Conservation (phyloP, 148 eudicot genomes). For the Dysphania ambrosioides region DNA sequence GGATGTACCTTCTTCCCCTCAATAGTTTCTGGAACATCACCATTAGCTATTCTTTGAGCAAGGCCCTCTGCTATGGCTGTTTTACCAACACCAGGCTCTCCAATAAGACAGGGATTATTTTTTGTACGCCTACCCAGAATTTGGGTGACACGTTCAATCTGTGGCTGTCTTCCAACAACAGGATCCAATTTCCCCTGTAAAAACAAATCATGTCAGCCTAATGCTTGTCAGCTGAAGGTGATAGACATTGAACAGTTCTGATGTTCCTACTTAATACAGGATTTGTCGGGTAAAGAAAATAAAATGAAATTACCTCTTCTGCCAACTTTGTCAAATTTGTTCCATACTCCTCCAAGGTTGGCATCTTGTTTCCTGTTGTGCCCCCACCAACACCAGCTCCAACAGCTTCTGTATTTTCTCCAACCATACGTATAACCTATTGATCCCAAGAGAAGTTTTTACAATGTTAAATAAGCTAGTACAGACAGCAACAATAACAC, state of each 20-base stretch:
- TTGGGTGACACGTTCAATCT: slow-evolving; percentile 92
- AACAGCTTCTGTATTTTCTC: slow-evolving; percentile 80
- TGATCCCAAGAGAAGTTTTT: neutral
- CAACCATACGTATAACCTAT: slow-evolving; percentile 91
- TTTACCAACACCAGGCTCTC: slow-evolving; percentile 98
- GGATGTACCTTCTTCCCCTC: slow-evolving; percentile 76
- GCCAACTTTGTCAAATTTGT: slow-evolving; percentile 93
- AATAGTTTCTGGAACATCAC: slow-evolving; percentile 94
- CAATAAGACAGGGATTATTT: slow-evolving; percentile 93
- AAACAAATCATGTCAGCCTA: slow-evolving; percentile 13
- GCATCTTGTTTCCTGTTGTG: slow-evolving; percentile 74
- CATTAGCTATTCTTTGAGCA: slow-evolving; percentile 80
- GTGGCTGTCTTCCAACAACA: slow-evolving; percentile 85
- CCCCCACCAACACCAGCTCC: slow-evolving; percentile 87
- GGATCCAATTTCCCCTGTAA: slow-evolving; percentile 89
- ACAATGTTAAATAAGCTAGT: neutral
- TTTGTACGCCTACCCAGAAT: slow-evolving; percentile 85
- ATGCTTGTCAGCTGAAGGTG: neutral
- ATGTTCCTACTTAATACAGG: neutral
- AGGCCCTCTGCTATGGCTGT: slow-evolving; percentile 97
- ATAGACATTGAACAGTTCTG: too few relatives aligned
- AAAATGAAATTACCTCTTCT: slow-evolving; percentile 56
- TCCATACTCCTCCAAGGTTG: slow-evolving; percentile 89
- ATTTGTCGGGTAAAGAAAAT: neutral
- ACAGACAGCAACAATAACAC: neutral